Base-by-base conservation (phyloP, 257 asterid genomes). In the Avicennia marina region DNA sequence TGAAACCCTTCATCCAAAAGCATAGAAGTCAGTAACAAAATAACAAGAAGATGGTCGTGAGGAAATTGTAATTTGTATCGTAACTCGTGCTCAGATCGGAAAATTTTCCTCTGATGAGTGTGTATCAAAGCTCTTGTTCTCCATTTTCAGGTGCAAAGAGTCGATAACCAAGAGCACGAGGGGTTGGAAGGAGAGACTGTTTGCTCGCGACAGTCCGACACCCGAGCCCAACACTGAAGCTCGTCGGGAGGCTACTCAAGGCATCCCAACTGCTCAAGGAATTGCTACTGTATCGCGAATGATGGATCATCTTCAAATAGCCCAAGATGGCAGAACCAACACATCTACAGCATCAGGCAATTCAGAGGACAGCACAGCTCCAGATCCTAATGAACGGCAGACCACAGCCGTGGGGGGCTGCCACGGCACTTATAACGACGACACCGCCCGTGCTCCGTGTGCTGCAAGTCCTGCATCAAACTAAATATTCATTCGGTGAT, bases 141-240 rank as follows among this genome's bases (percentile, higher is more conserved):
- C 22, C 25, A 13, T 60, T 38, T 38, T 19, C 40, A 88, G 96
- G 62, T 88, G 81, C 83, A 88, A 85, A 78, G 95, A 86, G 12
- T 81, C 95, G 1, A 78, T 91, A 71, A 79, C 83, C 9, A 91
- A 84, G 83, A 88, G 90, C 83, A 88, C 96, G 18, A 81, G 85
- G 72, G 87, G 98, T 48, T 91, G 95, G 98, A 91, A 80, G 77
- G 98, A 93, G 80, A 88, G 81, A 69, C 78, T 88, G 64, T 88
- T 91, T 67, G 70, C 95, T 29, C 89, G 95, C 41, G 80, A 79
- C 68, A 77, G 46, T 63, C 34, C 88, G 19, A 48, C 63, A 1
- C 73, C 77, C 2, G 84, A 81, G 36, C 60, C 71, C 13, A 64
- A 71, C 53, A 45, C 75, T 47, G 95, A 80, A 66, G 64, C 40